Base-by-base conservation (phyloP, 768 basidiomycete species). In the Gloeophyllum trabeum region DNA sequence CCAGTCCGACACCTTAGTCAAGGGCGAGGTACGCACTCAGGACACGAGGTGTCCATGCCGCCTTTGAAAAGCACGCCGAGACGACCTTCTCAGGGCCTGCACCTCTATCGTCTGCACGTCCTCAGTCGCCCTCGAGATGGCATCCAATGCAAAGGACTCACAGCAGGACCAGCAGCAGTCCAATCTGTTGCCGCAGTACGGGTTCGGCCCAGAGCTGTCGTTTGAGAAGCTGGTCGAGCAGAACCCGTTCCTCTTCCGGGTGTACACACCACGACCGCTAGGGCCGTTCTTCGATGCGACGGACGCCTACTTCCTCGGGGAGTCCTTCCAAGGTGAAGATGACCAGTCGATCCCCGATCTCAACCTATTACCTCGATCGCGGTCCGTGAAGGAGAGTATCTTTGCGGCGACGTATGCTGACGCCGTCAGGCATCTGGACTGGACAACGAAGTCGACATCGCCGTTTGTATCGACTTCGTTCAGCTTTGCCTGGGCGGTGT, bases 401-500 rank as follows among this genome's bases (percentile, higher is more conserved):
- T 18, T 62, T 3, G 32, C 42, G 13, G 43, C 47, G 41, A 70
- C 73, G 1, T 86, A 81, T 54, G 62, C 62, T 4, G 84, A 85
- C 52, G 78, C 80, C 37, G 72, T 67, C 40, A 67, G 62, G 47
- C 79, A 87, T 52, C 74, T 88, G 75, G 78, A 85, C 44, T 84
- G 82, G 80, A 80, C 79, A 18, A 82, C 78, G n/a, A 71, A 78
- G 46, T 63, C 75, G 4, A 66, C 73, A 16, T 88, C 85, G 0
- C 67, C 75, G 4, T 87, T 74, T 46, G 71, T 87, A 35, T 81
- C 84, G 2, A 71, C 81, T 2, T 85, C 84, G 4, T 86, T 87
- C 56, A 86, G 80, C 62, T 82, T 87, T 49, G 73, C 71, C 26
- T 88, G 85, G 85, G 76, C 82, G 5, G 67, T 87, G 26, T 88